Conservation (phyloP, 139 green algal species). For the Choricystis sp. region DNA sequence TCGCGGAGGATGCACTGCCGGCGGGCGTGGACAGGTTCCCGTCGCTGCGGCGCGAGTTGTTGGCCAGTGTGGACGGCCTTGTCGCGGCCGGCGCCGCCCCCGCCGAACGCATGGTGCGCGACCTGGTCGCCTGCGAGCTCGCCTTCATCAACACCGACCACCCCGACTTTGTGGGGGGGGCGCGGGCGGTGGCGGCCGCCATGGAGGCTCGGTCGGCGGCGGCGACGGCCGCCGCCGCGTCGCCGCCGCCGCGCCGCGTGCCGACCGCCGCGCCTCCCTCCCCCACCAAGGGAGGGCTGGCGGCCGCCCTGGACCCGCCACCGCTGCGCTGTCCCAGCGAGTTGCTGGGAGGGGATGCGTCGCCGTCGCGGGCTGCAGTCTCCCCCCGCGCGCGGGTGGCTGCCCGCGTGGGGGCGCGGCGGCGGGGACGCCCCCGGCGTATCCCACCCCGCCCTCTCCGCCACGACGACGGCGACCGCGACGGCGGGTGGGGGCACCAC, state of each 20-base stretch:
- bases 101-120: slow-evolving; percentile 41
- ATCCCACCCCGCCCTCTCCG: not conserved
- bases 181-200: slow-evolving; percentile 43
- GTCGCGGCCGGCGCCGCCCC: slow-evolving; percentile 43
- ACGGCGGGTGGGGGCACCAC: not conserved
- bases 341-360: no score
- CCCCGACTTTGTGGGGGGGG: slow-evolving; percentile 72
- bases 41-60: slow-evolving; percentile 32
- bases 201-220: slow-evolving; percentile 8
- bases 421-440: not conserved
- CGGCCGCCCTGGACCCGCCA: no score
- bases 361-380: no score
- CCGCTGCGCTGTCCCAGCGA: no score
- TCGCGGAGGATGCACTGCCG: slow-evolving; percentile 51
- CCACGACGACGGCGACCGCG: not conserved
- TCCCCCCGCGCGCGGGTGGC: no score
- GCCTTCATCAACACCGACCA: slow-evolving; percentile 95
- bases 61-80: slow-evolving; percentile 50
- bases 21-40: slow-evolving; percentile 52
- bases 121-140: slow-evolving; percentile 71
- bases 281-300: no score
- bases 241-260: no score
- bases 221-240: not conserved
- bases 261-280: no score
- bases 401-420: no score